Base-by-base conservation (phyloP, 108 stramenopile genomes). In the Nannochloropsis granulata region DNA sequence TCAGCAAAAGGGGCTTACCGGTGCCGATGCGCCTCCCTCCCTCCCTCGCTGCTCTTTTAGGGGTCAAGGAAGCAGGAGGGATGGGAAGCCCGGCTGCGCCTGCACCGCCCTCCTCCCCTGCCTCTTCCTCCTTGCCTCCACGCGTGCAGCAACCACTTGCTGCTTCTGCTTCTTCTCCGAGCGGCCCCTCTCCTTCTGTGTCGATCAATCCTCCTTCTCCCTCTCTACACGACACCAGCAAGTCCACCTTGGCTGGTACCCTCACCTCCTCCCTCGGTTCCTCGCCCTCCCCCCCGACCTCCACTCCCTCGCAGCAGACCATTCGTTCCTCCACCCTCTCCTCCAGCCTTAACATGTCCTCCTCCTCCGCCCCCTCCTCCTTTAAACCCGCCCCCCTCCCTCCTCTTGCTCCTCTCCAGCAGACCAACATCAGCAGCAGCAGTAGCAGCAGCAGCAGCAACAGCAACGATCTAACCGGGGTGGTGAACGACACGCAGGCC, bases 1-100 rank as follows among this genome's bases (percentile, higher is more conserved):
- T 96, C 13, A 85, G 86, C 80, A 90, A 90, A 26, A 89, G 89
- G 83, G 86, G 86, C 16, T 84, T 89, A 12, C 84, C 89, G 14
- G 26, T 89, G 13, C 90, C 90, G 21, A 12, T 43, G 12, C 79
- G 86, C 23, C 88, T 89, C 21, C 90, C 90, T 10, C 80, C 44
- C 45, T 81, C 82, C 79, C 84, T 90, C 19, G 25, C 23, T 45
- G 23, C 34, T 14, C 21, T 23, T 26, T n/a, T n/a, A 24, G 43
- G 82, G 34, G 5, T 19, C 21, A 19, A 19, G 71, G n/a, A 19
- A 23, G 21, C 3, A 23, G 71, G 21, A 71, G n/a, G 21, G 71
- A 2, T 19, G 1, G 21, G 21, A 1, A 19, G 71, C 19, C 21
- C 71, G 71, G 2, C 79, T 24, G 23, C 24, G n/a, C 24, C 79